Conservation (phyloP, 768 basidiomycete species). For the Jaapia argillacea region DNA sequence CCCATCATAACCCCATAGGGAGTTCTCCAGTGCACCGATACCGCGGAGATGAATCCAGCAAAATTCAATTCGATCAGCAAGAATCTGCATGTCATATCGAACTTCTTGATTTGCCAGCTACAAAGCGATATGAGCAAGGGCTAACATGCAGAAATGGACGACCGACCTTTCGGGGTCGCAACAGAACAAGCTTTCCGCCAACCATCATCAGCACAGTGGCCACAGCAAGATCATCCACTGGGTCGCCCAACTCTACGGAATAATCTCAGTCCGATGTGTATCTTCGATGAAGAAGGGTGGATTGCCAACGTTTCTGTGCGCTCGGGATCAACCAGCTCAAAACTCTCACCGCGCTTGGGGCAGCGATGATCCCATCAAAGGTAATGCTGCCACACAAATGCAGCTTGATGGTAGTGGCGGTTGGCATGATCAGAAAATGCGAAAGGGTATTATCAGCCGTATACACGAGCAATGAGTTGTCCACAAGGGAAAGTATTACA, state of each 20-base stretch:
- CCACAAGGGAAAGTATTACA: constrained; percentile 83
- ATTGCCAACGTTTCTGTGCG: constrained; percentile 77
- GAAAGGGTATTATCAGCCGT: constrained; percentile 88
- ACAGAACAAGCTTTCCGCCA: constrained; percentile 80
- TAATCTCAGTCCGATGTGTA: constrained; percentile 8
- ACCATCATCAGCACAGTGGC: constrained; percentile 96
- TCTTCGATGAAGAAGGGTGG: too few species aligned
- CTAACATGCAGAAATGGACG: background rate
- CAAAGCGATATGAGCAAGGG: background rate
- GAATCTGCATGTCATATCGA: constrained; percentile 94
- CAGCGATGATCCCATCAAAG: constrained; percentile 82
- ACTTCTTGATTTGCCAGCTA: constrained; percentile 83
- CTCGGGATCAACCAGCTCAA: constrained; percentile 96
- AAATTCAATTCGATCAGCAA: constrained; percentile 94
- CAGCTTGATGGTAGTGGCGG: constrained; percentile 71
- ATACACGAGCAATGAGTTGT: constrained; percentile 91
- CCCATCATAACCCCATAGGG: constrained; percentile 95
- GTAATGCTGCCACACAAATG: constrained; percentile 92
- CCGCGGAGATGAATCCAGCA: constrained; percentile 98
- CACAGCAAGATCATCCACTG: constrained; percentile 82
- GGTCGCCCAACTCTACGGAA: constrained; percentile 85
- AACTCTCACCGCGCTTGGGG: constrained; percentile 76
- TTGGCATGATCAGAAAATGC: constrained; percentile 87
- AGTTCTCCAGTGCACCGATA: constrained; percentile 90
- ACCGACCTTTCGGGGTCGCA: constrained; percentile 78